phyloP scores from a whole-genome alignment of 768 basidiomycete species.

The Hericium coralloides region DNA sequence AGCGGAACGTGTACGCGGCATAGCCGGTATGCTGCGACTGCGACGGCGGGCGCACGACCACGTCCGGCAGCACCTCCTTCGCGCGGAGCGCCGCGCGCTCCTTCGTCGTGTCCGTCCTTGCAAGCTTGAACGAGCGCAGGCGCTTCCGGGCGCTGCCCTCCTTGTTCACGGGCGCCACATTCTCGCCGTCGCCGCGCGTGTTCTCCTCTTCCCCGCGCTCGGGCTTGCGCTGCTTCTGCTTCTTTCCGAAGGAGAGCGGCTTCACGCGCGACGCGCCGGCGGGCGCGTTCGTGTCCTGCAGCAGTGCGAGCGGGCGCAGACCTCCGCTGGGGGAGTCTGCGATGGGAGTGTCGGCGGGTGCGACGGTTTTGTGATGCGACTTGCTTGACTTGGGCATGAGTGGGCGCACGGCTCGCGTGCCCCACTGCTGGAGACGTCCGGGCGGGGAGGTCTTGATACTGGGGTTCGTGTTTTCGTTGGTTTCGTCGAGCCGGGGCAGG shows the following conservation, averaged over 20 bases:
- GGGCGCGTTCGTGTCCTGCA: conserved; percentile 42
- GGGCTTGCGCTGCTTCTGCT: conserved; percentile 30
- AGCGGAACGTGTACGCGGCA: neutral
- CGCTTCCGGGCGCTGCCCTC: conserved; percentile 34
- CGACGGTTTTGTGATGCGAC: conserved; percentile 34
- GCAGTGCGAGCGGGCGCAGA: conserved; percentile 52
- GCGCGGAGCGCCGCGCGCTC: conserved; percentile 47
- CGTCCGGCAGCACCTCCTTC: conserved; percentile 48
- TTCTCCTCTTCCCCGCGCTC: conserved; percentile 15
- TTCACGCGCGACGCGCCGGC: conserved; percentile 34
- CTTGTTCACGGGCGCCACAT: conserved; percentile 21
- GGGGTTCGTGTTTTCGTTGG: conserved; percentile 2
- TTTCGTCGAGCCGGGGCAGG: conserved; percentile 11
- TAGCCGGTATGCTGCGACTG: neutral
- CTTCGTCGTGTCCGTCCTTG: conserved; percentile 55
- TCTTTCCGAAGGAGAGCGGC: conserved; percentile 52
- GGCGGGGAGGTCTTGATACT: conserved; percentile 5
- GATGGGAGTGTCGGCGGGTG: conserved; percentile 6
- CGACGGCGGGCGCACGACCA: conserved; percentile 49
- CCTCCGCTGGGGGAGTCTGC: conserved; percentile 28
- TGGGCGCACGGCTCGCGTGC: conserved; percentile 41
- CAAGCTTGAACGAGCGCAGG: conserved; percentile 41
- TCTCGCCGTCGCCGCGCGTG: conserved; percentile 16
- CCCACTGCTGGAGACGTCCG: conserved; percentile 33
- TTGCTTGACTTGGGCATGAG: conserved; percentile 49